Evolutionary conservation across 345 rosid species (phyloP).

Genomic region (Gossypium anomalum): DNA sequence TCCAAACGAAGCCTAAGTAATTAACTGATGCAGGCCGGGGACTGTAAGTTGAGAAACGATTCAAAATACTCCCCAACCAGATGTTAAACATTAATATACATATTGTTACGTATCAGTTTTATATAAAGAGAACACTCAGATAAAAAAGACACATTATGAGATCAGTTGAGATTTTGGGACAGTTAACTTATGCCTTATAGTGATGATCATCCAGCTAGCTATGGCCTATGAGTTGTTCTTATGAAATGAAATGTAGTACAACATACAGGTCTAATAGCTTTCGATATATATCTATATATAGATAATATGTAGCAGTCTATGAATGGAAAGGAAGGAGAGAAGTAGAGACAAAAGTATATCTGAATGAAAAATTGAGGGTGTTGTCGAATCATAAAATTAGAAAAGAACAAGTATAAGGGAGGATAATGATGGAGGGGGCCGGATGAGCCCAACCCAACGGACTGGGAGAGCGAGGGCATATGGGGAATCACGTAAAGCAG

Average conservation of each 20-base stretch:
- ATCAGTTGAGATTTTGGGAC: background rate
- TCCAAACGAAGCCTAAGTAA: no score
- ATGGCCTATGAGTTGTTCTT: background rate
- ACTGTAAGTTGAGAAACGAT: background rate
- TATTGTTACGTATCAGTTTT: background rate
- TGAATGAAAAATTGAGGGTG: background rate
- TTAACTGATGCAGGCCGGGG: no score
- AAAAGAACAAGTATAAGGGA: no score
- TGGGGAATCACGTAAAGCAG: slow-evolving; percentile 11
- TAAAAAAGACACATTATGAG: background rate
- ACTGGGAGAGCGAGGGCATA: background rate
- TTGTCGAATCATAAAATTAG: background rate
- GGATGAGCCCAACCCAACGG: background rate
- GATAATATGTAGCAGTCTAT: background rate
- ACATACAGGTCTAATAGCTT: background rate
- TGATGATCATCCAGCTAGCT: background rate
- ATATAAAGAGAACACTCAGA: background rate
- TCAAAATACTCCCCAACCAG: background rate
- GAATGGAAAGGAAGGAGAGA: background rate
- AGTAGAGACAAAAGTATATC: background rate
- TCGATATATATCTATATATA: background rate
- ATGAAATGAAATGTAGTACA: background rate
- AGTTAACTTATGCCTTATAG: background rate
- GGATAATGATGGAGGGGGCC: background rate
- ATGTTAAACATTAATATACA: background rate